phyloP scores from a whole-genome alignment of 805 yeast genomes.

The Cyberlindnera galapagoensis region DNA sequence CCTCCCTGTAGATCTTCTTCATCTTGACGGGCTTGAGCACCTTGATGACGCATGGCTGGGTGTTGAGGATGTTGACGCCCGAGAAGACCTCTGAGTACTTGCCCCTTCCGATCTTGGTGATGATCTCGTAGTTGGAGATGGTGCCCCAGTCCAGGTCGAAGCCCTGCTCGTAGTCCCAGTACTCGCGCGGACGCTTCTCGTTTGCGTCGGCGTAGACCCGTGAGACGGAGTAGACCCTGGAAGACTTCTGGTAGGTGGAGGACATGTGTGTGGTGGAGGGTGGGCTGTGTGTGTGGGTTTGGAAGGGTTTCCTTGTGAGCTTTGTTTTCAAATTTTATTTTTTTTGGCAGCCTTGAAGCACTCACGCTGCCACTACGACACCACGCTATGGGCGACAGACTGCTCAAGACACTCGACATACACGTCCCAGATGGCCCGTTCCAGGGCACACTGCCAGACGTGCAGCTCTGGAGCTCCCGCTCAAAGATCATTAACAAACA shows the following conservation, averaged over 20 bases:
- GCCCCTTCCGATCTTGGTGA: conserved; percentile 83
- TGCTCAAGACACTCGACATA: conserved; percentile 9
- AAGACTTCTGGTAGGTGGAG: conserved; percentile 20
- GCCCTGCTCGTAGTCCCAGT: conserved; percentile 79
- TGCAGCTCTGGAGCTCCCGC: conserved; percentile 22
- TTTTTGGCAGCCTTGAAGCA: too few relatives aligned
- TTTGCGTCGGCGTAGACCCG: conserved; percentile 75
- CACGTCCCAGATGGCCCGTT: neutral
- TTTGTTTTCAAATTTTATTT: neutral
- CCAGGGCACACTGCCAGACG: conserved; percentile 7
- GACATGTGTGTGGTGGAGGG: conserved; percentile 4
- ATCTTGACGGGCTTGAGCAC: conserved; percentile 89
- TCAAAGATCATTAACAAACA: conserved; percentile 22
- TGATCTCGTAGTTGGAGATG: conserved; percentile 61
- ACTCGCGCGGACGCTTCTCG: conserved; percentile 56
- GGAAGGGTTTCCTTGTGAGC: too few relatives aligned
- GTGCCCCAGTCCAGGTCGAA: conserved; percentile 58
- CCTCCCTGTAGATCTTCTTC: conserved; percentile 87
- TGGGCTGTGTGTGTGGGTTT: neutral
- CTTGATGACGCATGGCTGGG: conserved; percentile 70
- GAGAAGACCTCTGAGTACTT: conserved; percentile 93
- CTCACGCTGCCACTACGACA: too few relatives aligned
- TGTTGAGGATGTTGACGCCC: conserved; percentile 65
- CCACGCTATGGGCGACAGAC: conserved; percentile 13
- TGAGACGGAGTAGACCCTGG: conserved; percentile 37